Conservation (phyloP, 2,329 filamentous ascomycete genomes). For the Hypoxylon sp. region DNA sequence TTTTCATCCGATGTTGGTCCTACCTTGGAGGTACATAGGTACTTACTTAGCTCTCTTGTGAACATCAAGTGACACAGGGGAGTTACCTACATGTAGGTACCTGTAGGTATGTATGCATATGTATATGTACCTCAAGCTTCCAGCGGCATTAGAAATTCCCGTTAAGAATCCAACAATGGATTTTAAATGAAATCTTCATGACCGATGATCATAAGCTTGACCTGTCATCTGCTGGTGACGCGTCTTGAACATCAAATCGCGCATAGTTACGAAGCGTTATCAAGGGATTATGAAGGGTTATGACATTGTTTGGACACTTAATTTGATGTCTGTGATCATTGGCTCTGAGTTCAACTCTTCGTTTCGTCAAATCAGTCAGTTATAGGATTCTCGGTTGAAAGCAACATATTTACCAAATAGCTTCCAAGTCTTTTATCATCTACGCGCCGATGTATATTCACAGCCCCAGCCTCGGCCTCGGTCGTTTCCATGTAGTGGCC, state of each 20-base stretch:
- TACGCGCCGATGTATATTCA: constrained; percentile 26
- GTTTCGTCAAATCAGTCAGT: background rate
- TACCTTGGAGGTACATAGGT: background rate
- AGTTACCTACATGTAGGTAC: background rate
- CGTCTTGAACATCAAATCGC: background rate
- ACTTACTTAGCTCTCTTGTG: background rate
- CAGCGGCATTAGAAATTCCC: background rate
- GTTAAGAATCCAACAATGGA: too few relatives aligned
- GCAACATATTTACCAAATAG: constrained; percentile 3
- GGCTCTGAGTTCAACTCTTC: constrained; percentile 18
- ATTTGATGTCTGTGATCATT: constrained; percentile 7
- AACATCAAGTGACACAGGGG: background rate
- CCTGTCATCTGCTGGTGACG: background rate
- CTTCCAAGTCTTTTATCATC: constrained; percentile 6
- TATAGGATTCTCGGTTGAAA: constrained; percentile 9
- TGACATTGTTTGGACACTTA: background rate
- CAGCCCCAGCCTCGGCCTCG: constrained; percentile 14
- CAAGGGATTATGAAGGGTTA: background rate
- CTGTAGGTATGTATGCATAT: too few relatives aligned
- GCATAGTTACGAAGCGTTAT: background rate
- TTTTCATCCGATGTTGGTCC: constrained; percentile 27
- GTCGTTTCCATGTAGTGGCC: background rate
- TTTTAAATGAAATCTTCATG: too few relatives aligned
- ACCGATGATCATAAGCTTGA: background rate
- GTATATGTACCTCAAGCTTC: background rate